Percentiles rank a stretch among this genome's conserved stretches.
phyloP scores from a whole-genome alignment of 805 yeast genomes.

The Myxozyma melibiosi region DNA sequence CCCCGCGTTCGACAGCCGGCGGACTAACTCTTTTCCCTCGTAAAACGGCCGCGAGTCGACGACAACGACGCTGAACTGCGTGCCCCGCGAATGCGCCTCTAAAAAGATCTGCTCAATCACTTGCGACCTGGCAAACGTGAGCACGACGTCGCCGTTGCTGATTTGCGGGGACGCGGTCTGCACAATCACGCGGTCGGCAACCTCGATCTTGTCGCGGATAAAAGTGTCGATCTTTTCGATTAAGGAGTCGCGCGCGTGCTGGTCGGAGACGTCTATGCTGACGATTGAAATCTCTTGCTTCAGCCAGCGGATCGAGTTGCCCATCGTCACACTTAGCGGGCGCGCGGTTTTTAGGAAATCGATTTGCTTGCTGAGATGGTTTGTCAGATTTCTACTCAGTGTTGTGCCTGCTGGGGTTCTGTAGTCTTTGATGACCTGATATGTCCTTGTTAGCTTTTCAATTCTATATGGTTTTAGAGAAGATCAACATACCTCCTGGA shows the following conservation, averaged over 20 bases:
- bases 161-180: constrained; percentile 79
- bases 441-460: background rate
- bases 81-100: constrained; percentile 63
- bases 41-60: constrained; percentile 93
- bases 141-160: constrained; percentile 70
- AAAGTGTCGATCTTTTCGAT: constrained; percentile 73
- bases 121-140: constrained; percentile 86
- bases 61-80: constrained; percentile 73
- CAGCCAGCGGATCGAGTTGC: constrained; percentile 95
- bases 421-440: constrained; percentile 72
- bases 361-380: constrained; percentile 86
- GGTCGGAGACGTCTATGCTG: constrained; percentile 69
- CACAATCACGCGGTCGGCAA: constrained; percentile 80
- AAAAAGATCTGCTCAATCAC: constrained; percentile 77
- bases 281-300: constrained; percentile 88
- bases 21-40: constrained; percentile 83
- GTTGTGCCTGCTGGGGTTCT: constrained; percentile 83
- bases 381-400: constrained; percentile 82
- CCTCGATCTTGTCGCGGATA: constrained; percentile 79
- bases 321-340: constrained; percentile 92
- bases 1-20: constrained; percentile 61
- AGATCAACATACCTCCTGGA: constrained; percentile 47
- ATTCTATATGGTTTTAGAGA: background rate
- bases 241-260: constrained; percentile 64
- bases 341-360: constrained; percentile 89